phyloP scores from a whole-genome alignment of 345 rosid genomes.

The Cardiospermum halicacabum region DNA sequence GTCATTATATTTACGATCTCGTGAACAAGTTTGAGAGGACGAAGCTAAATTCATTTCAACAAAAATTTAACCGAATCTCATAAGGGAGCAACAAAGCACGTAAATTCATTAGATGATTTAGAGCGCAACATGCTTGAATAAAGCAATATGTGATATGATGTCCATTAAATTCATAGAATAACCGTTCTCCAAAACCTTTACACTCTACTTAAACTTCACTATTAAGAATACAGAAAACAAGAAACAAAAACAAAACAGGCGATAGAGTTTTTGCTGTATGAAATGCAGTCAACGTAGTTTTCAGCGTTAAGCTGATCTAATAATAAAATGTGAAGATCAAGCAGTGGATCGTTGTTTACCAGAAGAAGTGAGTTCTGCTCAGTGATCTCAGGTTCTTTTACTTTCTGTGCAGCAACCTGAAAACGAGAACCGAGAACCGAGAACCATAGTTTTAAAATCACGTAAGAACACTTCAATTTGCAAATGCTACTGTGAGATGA shows the following conservation, averaged over 20 bases:
- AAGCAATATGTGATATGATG: not conserved
- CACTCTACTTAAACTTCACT: not conserved
- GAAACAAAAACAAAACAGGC: not conserved
- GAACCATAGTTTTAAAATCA: not conserved
- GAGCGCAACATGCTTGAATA: not conserved
- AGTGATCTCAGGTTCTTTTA: constrained; percentile 90
- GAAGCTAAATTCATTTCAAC: not conserved
- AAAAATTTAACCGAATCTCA: not conserved
- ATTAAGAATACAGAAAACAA: too few species aligned
- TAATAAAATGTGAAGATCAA: constrained; percentile 1
- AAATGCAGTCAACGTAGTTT: not conserved
- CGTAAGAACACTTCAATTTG: not conserved
- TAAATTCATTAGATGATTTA: not conserved
- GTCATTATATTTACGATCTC: not conserved
- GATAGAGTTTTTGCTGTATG: not conserved
- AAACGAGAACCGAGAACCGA: too few species aligned
- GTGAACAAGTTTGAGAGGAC: not conserved
- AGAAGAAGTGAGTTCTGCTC: constrained; percentile 98
- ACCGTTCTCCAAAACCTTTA: not conserved
- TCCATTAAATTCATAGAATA: not conserved
- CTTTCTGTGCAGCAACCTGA: constrained; percentile 81
- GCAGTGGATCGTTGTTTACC: constrained; percentile 34
- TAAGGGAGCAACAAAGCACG: not conserved
- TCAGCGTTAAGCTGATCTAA: not conserved
- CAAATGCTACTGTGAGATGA: not conserved